A percentile compares a stretch with the other conserved stretches of the same genome.
phyloP scores from a whole-genome alignment of 2,329 filamentous ascomycete species.

The Cryphonectria parasitica region DNA sequence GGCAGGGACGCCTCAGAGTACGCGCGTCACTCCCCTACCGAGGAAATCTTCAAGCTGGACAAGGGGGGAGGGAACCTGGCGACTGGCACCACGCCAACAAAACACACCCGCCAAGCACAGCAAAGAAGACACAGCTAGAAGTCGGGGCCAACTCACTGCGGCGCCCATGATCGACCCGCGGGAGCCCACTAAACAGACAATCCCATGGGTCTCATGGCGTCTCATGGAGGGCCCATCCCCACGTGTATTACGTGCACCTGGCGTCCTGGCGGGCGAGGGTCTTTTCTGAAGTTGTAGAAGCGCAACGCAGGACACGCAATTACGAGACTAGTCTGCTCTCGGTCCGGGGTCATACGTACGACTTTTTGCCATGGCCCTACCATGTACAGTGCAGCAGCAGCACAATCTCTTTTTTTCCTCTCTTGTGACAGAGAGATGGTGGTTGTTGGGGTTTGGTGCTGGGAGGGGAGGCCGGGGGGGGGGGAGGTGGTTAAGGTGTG shows the following conservation, averaged over 20 bases:
- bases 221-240: constrained; percentile 7
- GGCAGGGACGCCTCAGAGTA: constrained; percentile 23
- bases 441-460: too few relatives aligned
- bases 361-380: constrained; percentile 4
- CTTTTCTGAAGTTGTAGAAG: constrained; percentile 2
- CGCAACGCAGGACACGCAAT: constrained; percentile 26
- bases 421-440: too few relatives aligned
- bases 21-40: constrained; percentile 25
- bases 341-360: constrained; percentile 19
- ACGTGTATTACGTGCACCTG: constrained; percentile 24
- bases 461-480: too few relatives aligned
- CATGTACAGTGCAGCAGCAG: too few relatives aligned
- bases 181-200: constrained; percentile 1
- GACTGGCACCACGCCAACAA: background rate
- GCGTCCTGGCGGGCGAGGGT: constrained; percentile 1
- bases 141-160: background rate
- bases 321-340: constrained; percentile 18
- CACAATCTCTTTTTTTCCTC: too few relatives aligned
- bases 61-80: background rate
- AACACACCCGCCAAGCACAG: background rate
- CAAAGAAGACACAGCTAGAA: background rate
- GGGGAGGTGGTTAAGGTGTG: too few relatives aligned
- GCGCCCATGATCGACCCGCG: background rate
- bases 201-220: background rate
- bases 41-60: background rate